Conservation (phyloP, 768 basidiomycete genomes). For the Xerocomus brunneocitrinus region DNA sequence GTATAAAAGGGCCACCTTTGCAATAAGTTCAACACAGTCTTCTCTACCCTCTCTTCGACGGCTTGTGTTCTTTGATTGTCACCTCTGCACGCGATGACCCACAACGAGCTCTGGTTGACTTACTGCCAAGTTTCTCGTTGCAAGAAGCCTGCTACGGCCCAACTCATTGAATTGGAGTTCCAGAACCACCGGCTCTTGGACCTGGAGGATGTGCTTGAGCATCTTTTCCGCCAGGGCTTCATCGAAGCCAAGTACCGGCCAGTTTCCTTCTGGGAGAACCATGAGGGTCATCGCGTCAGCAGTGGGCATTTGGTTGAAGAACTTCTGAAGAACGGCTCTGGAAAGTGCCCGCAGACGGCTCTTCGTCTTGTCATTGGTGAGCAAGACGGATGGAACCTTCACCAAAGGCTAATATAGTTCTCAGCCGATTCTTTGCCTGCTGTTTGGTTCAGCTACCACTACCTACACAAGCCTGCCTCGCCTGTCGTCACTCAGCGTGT, state of each 20-base stretch:
- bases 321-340: slow-evolving; percentile 33
- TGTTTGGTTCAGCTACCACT: slow-evolving; percentile 44
- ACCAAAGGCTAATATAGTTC: neutral
- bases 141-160: slow-evolving; percentile 38
- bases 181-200: slow-evolving; percentile 37
- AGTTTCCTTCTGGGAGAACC: slow-evolving; percentile 42
- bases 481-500: slow-evolving; percentile 40
- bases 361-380: slow-evolving; percentile 44
- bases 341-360: slow-evolving; percentile 41
- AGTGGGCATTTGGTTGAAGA: slow-evolving; percentile 35
- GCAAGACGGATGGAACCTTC: slow-evolving; percentile 6
- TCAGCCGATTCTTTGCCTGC: slow-evolving; percentile 38
- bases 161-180: slow-evolving; percentile 45
- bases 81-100: slow-evolving; percentile 18
- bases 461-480: slow-evolving; percentile 30
- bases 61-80: neutral
- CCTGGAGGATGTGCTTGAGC: slow-evolving; percentile 47
- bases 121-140: slow-evolving; percentile 45
- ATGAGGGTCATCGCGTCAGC: slow-evolving; percentile 35
- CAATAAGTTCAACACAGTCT: neutral
- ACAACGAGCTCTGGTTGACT: slow-evolving; percentile 44
- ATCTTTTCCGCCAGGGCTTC: slow-evolving; percentile 42
- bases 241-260: slow-evolving; percentile 42
- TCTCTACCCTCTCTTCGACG: neutral
- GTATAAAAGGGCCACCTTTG: slow-evolving; percentile 8